Evolutionary conservation across 2,329 filamentous ascomycete genomes (phyloP), one percentile per base, ranked within the genome.

Genomic region (Mariannaea elegans): DNA sequence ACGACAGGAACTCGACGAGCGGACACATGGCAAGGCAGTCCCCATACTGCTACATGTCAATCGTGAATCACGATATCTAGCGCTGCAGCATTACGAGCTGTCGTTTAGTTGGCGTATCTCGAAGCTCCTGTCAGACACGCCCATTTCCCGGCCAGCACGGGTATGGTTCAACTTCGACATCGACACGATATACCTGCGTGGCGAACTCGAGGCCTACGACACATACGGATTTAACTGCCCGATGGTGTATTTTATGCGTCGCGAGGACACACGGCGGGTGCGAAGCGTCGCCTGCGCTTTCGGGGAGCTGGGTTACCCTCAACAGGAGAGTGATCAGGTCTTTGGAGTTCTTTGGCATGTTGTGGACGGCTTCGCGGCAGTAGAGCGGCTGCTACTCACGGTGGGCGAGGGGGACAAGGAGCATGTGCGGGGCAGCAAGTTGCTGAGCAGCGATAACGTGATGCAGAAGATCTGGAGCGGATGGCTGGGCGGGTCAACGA

Each of bases 391-490:
- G 18, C 53, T 81, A 14, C 67, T 83, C 21, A 78, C 79, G 18
- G 77, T 80, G 36, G 77, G 73, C 23, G 70, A 74, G n/a, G 61
- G 65, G 14, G 80, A 82, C 56, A 71, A 72, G 29, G 73, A 77
- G 62, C 61, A 62, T 12, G 75, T 71, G 57, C 67, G 63, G 32
- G 69, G 63, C 34, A 72, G 71, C 32, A 68, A 73, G 57, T 66
- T 76, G 46, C 59, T 68, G 41, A 65, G 68, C 46, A 56, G 60
- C 27, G 73, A 78, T 38, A 78, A 79, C 46, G 69, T 80, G 14
- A 74, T 83, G 65, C 79, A 82, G 70, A 80, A 78, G 72, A 77
- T 82, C 32, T 83, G 81, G 81, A 73, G 73, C 39, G 78, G 80
- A 4, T 82, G 81, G 77, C 74, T 81, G 57, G 67, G 75, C 21